Base-by-base conservation (phyloP, 306 rosid species). In the Lathyrus aphaca region DNA sequence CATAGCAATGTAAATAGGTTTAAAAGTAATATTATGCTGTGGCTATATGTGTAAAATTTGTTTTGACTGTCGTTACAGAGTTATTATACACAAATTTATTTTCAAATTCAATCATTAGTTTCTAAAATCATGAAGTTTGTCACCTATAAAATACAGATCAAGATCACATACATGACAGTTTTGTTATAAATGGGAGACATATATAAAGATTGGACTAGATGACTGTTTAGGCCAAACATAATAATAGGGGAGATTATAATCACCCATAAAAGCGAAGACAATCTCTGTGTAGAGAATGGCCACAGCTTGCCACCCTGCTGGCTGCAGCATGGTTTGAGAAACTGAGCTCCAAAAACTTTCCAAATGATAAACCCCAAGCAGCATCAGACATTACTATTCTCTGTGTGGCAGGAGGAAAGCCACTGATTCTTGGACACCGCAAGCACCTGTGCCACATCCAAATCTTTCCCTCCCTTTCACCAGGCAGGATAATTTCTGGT, bases 401-500 rank as follows among this genome's bases (percentile, higher is more conserved):
- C 30, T 81, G 85, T 57, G 96, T 95, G 51, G 99, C 95, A 58
- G 96, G 96, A 62, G 99, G 99, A 80, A 87, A 95, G n/a, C 99
- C 96, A 72, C 79, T 79, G 74, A 56, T 77, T 74, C 96, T 85
- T 51, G 97, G 99, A 75, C 99, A 95, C 68, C 90, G 86, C 81
- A 95, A 64, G 85, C 99, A 95, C 74, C 99, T 86, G 57, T 95
- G 99, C 99, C 99, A 95, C 97, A 95, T 95, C 99, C 99, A 95
- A 72, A 95, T 91, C 82, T 87, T 95, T 46, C 96, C 97, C 21
- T 95, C 99, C 85, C 75, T 86, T 84, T 95, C 97, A 39, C 99
- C 99, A 4, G 88, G 95, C 59, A 95, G 84, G 75, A 86, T 76
- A 75, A 86, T 77, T 79, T 84, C 95, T 0, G 85, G 77, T 46